Base-by-base conservation (phyloP, 495 filamentous ascomycete species). In the Hypoxylon lienhwacheense region DNA sequence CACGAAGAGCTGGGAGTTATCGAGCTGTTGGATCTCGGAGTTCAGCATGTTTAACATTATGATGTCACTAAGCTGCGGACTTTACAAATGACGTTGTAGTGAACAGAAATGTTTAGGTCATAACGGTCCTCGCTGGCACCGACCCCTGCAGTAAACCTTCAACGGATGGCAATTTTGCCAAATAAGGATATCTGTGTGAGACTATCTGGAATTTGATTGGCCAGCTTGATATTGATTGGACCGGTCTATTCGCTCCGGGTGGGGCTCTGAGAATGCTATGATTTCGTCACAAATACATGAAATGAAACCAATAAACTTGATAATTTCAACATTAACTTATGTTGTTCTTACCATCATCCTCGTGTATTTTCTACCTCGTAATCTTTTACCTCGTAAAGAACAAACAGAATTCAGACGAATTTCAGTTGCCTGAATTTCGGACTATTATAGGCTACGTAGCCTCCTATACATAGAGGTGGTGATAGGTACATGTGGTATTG, bases 221-320 rank as follows among this genome's bases (percentile, higher is more conserved):
- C 5, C 17, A n/a, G 5, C 3, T 5, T 11, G n/a, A 20, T 1
- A 4, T 15, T 6, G 1, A 12, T 21, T 7, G 20, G 7, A 5
- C 45, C 56, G 56, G 56, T 60, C 39, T 15, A 50, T 45, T 47
- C 37, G 41, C 40, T 55, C 51, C 57, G 46, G 19, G 21, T 32
- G 45, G 34, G 12, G 36, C 29, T n/a, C 45, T 24, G 20, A 12
- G 45, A 24, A 21, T 16, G 40, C 15, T 46, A 19, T 28, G 16
- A 17, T 55, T 48, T 61, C 57, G 50, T 61, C 57, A 61, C 50
- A 34, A 8, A 34, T 28, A 22, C 44, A 47, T 22, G n/a, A 15
- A 22, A 36, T 4, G 32, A 24, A 26, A 17, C 25, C 24, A 6
- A 16, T 14, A 50, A 37, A 14, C 17, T 48, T 45, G 35, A 47